Evolutionary conservation across 116 monocot genomes (phyloP), one percentile per base, ranked within the genome.

Genomic region (Posidonia oceanica): DNA sequence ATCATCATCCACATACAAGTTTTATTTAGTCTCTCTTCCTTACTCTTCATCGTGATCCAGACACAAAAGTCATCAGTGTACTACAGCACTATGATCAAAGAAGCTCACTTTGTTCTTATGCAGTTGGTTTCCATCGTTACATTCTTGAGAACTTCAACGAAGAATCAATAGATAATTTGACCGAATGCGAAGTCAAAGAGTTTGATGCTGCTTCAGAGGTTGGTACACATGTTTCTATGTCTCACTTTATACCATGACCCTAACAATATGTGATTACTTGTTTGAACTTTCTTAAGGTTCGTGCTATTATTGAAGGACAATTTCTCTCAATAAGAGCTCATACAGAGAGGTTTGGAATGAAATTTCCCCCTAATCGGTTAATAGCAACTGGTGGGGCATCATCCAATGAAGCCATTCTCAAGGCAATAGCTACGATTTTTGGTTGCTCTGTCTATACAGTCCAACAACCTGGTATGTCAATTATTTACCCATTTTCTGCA

Each of bases 351-450:
- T 89, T 92, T 70, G 97, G 97, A 4, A 85, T 92, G 89, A 89
- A 87, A 14, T 81, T 70, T 70, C 97, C 97, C 17, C 93, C 92
- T 13, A 89, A 75, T 17, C 75, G 87, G 52, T 78, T 97, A 52
- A 92, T 92, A 67, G 97, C 90, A 36, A 97, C 97, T 40, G 97
- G 92, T 76, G 97, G 97, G 29, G 97, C 97, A 57, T 97, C 97
- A 53, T 75, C 92, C 36, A 97, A 97, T 76, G 21, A 73, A 51
- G 79, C 76, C 74, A 97, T 95, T 75, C 86, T 95, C 36, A 74
- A 70, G 51, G 68, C 64, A 12, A 79, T 95, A 29, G 85, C 91
- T 38, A 55, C 67, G 41, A 83, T 95, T 73, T 95, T 95, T 66
- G 97, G 97, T 14, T 89, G 83, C 58, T 59, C 89, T 56, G 80